Percentiles rank a stretch among this genome's conserved stretches.
phyloP scores from a whole-genome alignment of 2,329 filamentous ascomycete genomes.

The Claviceps maximensis region DNA sequence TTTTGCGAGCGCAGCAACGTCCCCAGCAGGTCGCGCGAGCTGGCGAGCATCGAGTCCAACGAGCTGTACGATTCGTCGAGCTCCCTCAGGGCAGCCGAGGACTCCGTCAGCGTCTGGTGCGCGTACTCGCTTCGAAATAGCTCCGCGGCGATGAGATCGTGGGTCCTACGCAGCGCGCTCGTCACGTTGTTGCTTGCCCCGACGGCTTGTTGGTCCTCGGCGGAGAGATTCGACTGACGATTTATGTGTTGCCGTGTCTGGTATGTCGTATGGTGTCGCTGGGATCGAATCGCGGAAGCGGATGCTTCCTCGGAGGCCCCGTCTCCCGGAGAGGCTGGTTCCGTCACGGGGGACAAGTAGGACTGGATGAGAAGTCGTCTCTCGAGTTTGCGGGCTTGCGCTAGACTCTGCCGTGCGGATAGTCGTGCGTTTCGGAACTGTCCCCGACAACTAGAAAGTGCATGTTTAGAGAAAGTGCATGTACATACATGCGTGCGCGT shows the following conservation, averaged over 20 bases:
- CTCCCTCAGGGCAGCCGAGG: conserved; percentile 66
- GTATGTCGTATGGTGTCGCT: conserved; percentile 11
- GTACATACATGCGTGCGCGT: too few relatives aligned
- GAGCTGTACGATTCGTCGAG: conserved; percentile 70
- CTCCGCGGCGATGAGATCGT: conserved; percentile 75
- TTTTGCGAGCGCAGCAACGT: conserved; percentile 80
- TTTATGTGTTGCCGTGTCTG: conserved; percentile 17
- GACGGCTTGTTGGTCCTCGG: conserved; percentile 59
- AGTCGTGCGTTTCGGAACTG: conserved; percentile 75
- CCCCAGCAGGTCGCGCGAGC: conserved; percentile 60
- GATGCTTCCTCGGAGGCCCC: conserved; percentile 10
- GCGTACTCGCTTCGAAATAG: conserved; percentile 80
- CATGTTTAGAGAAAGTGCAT: not conserved
- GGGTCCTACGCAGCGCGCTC: conserved; percentile 67
- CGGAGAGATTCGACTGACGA: conserved; percentile 28
- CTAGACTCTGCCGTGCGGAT: conserved; percentile 60
- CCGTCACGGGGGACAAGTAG: conserved; percentile 31
- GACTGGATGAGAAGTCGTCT: conserved; percentile 61
- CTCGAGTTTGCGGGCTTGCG: conserved; percentile 61
- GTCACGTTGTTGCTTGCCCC: conserved; percentile 76
- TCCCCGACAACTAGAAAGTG: conserved; percentile 35
- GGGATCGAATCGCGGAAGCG: conserved; percentile 10
- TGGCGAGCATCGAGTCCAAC: conserved; percentile 63
- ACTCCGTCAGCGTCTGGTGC: conserved; percentile 75
- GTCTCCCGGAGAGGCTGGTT: conserved; percentile 16